Evolutionary conservation across 176 grass and related monocot genomes (phyloP).

Genomic region (Tuctoria greenei): DNA sequence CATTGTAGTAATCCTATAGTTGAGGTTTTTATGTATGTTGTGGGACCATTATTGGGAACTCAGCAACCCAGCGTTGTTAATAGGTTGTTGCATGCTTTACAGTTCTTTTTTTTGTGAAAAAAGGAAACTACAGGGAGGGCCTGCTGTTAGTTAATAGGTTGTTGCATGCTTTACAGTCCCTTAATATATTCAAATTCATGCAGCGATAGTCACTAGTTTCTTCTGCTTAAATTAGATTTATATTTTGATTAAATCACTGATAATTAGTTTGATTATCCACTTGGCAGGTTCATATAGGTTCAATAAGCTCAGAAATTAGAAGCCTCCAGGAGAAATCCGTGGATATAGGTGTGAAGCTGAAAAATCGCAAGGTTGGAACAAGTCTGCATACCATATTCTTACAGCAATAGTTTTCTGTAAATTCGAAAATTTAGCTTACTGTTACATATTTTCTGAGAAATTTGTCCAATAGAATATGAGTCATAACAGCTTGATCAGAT

Average conservation of each 20-base stretch:
- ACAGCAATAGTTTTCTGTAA: neutral
- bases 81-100: neutral
- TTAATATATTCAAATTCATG: neutral
- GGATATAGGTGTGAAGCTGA: constrained; percentile 59
- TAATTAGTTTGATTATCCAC: constrained; percentile 18
- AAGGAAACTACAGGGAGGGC: too few relatives aligned
- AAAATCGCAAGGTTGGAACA: constrained; percentile 59
- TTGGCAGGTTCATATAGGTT: constrained; percentile 60
- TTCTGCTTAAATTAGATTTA: constrained; percentile 10
- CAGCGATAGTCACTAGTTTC: constrained; percentile 8
- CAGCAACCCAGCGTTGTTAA: neutral
- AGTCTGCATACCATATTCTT: neutral
- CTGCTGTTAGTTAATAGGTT: neutral
- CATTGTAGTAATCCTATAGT: neutral
- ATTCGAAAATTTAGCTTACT: constrained; percentile 11
- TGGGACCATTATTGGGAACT: too few relatives aligned
- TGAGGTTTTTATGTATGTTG: neutral
- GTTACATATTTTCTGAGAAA: neutral
- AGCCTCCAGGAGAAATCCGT: constrained; percentile 64
- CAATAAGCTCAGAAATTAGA: constrained; percentile 64
- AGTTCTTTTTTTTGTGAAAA: too few relatives aligned
- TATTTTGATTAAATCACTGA: constrained; percentile 14
- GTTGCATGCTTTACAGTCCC: neutral
- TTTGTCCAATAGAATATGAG: neutral
- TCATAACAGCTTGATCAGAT: neutral